A percentile compares a stretch with the other conserved stretches of the same genome.
Evolutionary conservation across 2,329 filamentous ascomycete genomes (phyloP).

Genomic region (Zopfia rhizophila): DNA sequence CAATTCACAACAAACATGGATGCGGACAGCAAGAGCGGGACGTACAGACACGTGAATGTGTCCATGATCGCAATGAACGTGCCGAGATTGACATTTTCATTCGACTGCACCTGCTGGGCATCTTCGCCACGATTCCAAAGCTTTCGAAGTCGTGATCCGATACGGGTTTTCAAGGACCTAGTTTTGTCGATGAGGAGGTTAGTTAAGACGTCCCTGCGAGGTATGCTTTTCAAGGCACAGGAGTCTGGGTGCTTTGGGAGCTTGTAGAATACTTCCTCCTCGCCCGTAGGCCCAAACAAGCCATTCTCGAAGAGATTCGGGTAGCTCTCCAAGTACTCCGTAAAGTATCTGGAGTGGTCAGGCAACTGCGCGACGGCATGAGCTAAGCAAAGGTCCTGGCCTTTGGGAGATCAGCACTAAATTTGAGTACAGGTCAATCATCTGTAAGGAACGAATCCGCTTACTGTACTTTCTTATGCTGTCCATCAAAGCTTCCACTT

Average conservation of each 20-base stretch:
- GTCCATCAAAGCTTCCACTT: slow-evolving; percentile 4
- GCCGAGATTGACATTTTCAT: neutral
- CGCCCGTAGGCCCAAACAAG: slow-evolving; percentile 7
- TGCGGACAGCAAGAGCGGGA: slow-evolving; percentile 6
- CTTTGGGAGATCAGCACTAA: neutral
- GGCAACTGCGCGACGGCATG: slow-evolving; percentile 3
- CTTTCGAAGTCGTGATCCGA: slow-evolving; percentile 1
- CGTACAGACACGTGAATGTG: slow-evolving; percentile 5
- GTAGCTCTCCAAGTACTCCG: neutral
- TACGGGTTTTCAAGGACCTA: slow-evolving; percentile 2
- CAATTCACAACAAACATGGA: slow-evolving; percentile 10
- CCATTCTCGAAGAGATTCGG: slow-evolving; percentile 3
- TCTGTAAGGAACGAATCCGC: neutral
- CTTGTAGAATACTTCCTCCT: neutral
- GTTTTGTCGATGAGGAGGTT: neutral
- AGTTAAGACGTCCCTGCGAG: slow-evolving; percentile 1
- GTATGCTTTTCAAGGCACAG: neutral
- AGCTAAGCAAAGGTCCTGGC: slow-evolving; percentile 7
- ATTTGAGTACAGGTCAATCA: neutral
- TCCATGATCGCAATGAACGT: slow-evolving; percentile 3
- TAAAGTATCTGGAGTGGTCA: slow-evolving; percentile 3
- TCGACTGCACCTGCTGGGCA: neutral
- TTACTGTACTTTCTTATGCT: slow-evolving; percentile 4
- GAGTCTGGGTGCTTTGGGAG: slow-evolving; percentile 3
- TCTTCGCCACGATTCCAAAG: neutral